These are phyloP conservation scores for Tetrahymena thermophila DNA, from an alignment of 73 alveolate species.

Conservation along the genomic window DNA sequence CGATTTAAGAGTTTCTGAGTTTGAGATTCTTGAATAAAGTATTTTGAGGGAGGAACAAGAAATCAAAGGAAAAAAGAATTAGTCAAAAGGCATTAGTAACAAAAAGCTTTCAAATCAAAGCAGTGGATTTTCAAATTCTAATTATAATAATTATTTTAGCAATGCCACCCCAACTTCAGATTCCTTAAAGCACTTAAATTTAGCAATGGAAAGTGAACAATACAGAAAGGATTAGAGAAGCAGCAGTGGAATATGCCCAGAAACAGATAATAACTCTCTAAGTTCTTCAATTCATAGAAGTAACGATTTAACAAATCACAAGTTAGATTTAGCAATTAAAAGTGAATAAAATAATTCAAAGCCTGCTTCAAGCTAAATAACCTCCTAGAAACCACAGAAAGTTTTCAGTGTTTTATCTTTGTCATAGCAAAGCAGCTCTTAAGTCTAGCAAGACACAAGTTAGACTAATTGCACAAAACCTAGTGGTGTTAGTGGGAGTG, in stretches of 20 bases:
- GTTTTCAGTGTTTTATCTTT: neutral
- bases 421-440: neutral
- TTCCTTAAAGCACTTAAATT: neutral
- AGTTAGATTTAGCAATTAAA: neutral
- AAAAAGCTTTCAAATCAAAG: neutral
- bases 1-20: neutral
- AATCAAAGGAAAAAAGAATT: neutral
- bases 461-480: neutral
- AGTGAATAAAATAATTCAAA: neutral
- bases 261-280: neutral
- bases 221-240: neutral
- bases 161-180: neutral
- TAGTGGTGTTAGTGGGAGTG: neutral
- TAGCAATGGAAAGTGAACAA: neutral
- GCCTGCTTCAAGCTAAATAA: neutral
- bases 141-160: neutral
- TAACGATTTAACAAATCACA: neutral
- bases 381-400: neutral
- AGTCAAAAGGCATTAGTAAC: neutral
- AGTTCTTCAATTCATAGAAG: neutral
- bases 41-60: neutral
- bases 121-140: neutral
- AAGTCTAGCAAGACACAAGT: neutral
- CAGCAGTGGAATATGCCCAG: neutral
- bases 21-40: neutral